phyloP scores from a whole-genome alignment of 495 filamentous ascomycete genomes.

The Talaromyces thailandensis region DNA sequence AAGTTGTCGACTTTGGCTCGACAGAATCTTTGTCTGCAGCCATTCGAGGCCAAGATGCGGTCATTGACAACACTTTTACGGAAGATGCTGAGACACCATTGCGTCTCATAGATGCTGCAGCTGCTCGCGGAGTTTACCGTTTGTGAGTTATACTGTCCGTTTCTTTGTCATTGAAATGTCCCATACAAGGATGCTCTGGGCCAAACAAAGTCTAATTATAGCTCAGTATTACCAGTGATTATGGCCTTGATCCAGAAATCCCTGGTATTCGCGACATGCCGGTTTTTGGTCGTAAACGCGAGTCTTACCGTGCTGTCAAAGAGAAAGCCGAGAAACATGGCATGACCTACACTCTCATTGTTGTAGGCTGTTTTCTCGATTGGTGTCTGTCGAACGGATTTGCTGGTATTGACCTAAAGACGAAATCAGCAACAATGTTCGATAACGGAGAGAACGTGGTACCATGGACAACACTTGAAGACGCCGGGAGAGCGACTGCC shows the following conservation, averaged over 20 bases:
- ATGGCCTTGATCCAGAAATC: slow-evolving; percentile 20
- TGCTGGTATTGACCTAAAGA: slow-evolving; percentile 10
- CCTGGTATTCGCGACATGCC: slow-evolving; percentile 15
- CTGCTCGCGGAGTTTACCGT: slow-evolving; percentile 12
- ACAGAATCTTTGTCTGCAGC: slow-evolving; percentile 13
- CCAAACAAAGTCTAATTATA: not conserved
- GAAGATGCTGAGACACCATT: slow-evolving; percentile 12
- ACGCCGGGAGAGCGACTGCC: slow-evolving; percentile 13
- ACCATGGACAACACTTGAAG: slow-evolving; percentile 15
- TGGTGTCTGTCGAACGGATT: slow-evolving; percentile 13
- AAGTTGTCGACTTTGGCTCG: slow-evolving; percentile 14
- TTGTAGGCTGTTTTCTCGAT: slow-evolving; percentile 15
- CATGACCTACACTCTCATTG: slow-evolving; percentile 13
- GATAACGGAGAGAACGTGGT: slow-evolving; percentile 15
- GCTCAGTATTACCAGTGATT: slow-evolving; percentile 19
- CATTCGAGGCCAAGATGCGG: slow-evolving; percentile 13
- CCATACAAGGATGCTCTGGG: not conserved
- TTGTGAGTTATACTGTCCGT: slow-evolving; percentile 11
- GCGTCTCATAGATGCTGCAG: slow-evolving; percentile 16
- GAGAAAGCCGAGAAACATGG: slow-evolving; percentile 9
- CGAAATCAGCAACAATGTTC: slow-evolving; percentile 10
- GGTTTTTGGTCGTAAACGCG: slow-evolving; percentile 14
- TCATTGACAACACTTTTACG: slow-evolving; percentile 15
- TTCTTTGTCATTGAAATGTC: not conserved
- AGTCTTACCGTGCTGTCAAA: slow-evolving; percentile 14